Evolutionary conservation across 176 grass and related monocot genomes (phyloP).

Genomic region (Lolium multiflorum): DNA sequence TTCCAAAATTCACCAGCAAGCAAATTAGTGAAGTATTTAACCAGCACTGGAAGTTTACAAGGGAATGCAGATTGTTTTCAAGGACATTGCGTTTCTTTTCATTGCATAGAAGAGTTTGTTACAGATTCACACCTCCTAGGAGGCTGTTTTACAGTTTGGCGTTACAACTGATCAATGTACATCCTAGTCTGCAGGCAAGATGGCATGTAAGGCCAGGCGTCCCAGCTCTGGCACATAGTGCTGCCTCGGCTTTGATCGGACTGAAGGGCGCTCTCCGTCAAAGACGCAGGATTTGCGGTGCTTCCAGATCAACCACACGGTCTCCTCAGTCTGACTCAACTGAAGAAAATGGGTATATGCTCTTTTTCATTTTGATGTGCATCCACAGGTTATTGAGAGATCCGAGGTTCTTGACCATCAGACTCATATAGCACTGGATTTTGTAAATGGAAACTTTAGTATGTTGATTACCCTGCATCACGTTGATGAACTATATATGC

Average conservation of each 20-base stretch:
- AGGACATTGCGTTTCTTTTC: too few relatives aligned
- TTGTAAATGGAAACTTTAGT: conserved; percentile 19
- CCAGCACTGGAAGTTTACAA: conserved; percentile 44
- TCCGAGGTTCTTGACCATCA: conserved; percentile 55
- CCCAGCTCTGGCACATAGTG: too few relatives aligned
- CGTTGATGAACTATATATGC: background rate
- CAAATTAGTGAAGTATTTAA: conserved; percentile 57
- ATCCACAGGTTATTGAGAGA: conserved; percentile 84
- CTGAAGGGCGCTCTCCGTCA: too few relatives aligned
- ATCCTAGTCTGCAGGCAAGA: too few relatives aligned
- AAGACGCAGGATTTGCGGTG: too few relatives aligned
- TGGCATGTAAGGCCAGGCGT: too few relatives aligned
- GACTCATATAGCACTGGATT: background rate
- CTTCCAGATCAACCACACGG: too few relatives aligned
- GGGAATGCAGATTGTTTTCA: conserved; percentile 1
- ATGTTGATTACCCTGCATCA: background rate
- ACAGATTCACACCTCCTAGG: too few relatives aligned
- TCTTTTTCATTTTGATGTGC: conserved; percentile 48
- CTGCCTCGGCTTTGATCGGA: too few relatives aligned
- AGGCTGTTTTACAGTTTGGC: too few relatives aligned
- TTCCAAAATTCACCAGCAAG: conserved; percentile 46
- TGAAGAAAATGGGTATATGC: conserved; percentile 73
- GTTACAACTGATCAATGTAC: too few relatives aligned
- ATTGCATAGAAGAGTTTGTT: too few relatives aligned
- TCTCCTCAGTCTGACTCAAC: conserved; percentile 21